Conservation (phyloP, 148 eudicot species). For the Suaeda aralocaspica region DNA sequence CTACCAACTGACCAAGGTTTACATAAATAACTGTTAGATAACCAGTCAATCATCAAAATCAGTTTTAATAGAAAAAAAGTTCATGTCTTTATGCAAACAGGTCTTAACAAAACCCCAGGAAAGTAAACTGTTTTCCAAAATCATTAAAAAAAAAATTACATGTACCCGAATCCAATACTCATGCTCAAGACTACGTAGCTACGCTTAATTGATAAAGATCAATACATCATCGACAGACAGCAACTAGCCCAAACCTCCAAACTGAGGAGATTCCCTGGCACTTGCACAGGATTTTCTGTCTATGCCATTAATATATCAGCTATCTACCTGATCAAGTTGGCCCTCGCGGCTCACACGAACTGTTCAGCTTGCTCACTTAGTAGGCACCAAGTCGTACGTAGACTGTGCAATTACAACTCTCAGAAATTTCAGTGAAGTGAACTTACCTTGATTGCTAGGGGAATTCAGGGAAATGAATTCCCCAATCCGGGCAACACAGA, state of each 20-base stretch:
- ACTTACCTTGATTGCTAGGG: background rate
- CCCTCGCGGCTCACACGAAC: background rate
- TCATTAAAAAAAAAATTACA: too few relatives aligned
- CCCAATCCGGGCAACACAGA: background rate
- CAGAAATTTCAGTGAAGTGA: constrained; percentile 1
- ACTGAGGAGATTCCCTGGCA: background rate
- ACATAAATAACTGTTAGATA: background rate
- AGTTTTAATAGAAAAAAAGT: too few relatives aligned
- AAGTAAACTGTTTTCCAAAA: background rate
- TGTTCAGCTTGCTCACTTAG: background rate
- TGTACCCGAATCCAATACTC: too few relatives aligned
- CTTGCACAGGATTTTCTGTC: background rate
- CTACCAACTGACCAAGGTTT: too few relatives aligned
- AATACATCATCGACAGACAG: background rate
- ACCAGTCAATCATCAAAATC: background rate
- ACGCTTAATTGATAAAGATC: too few relatives aligned
- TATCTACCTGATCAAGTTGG: too few relatives aligned
- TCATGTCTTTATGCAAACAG: background rate
- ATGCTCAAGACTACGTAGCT: too few relatives aligned
- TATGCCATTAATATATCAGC: too few relatives aligned
- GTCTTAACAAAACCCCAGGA: background rate
- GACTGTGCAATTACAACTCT: background rate
- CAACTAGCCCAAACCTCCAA: background rate
- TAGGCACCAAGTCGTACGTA: background rate
- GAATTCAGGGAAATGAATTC: background rate